These are phyloP conservation scores for Boletus speciosus DNA, from an alignment of 768 basidiomycete genomes.

Conservation along the genomic window DNA sequence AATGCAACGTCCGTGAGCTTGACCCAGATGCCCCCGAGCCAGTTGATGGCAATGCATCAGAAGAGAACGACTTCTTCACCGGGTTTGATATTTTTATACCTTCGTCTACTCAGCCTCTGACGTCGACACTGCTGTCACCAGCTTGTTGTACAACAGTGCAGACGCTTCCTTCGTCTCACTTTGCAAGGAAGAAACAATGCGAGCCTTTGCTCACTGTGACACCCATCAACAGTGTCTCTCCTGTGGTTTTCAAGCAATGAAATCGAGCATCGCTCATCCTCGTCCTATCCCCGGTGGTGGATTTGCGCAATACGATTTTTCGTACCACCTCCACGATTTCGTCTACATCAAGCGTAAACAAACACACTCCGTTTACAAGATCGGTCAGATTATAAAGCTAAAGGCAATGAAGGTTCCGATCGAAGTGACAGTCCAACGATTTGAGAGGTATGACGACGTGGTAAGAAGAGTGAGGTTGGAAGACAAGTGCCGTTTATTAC, in stretches of 20 bases:
- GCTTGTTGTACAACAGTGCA: slow-evolving; percentile 51
- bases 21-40: slow-evolving; percentile 43
- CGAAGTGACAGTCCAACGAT: slow-evolving; percentile 39
- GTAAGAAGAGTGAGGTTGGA: slow-evolving; percentile 20
- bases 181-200: slow-evolving; percentile 32
- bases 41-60: slow-evolving; percentile 36
- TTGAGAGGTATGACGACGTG: slow-evolving; percentile 46
- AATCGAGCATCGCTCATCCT: slow-evolving; percentile 23
- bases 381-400: slow-evolving; percentile 55
- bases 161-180: slow-evolving; percentile 46
- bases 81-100: slow-evolving; percentile 36
- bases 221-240: slow-evolving; percentile 44
- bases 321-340: slow-evolving; percentile 60
- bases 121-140: slow-evolving; percentile 19
- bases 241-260: slow-evolving; percentile 39
- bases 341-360: slow-evolving; percentile 48
- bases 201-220: slow-evolving; percentile 29
- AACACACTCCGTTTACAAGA: slow-evolving; percentile 35
- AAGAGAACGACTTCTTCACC: slow-evolving; percentile 53
- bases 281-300: slow-evolving; percentile 32
- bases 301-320: slow-evolving; percentile 38
- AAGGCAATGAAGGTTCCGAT: slow-evolving; percentile 19
- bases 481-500: slow-evolving; percentile 14
- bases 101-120: not conserved
- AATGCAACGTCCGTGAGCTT: slow-evolving; percentile 49